phyloP scores from a whole-genome alignment of 768 basidiomycete genomes.

The Auricularia sp. region DNA sequence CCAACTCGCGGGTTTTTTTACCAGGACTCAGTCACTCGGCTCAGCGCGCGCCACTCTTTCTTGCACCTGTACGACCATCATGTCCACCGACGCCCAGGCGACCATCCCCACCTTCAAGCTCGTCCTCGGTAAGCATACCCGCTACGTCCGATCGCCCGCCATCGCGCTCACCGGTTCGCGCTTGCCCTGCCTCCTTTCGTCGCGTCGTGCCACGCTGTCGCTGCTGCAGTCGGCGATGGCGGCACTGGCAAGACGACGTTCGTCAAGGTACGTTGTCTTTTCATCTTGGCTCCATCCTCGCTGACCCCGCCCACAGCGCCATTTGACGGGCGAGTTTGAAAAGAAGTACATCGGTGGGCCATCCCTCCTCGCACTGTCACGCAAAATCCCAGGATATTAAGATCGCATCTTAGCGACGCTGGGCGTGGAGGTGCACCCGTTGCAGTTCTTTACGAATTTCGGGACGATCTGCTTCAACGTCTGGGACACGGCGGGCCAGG shows the following conservation, averaged over 20 bases:
- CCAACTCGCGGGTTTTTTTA: no score
- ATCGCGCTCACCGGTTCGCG: constrained; percentile 11
- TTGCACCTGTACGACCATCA: no score
- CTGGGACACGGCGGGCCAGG: constrained; percentile 99
- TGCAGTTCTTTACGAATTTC: constrained; percentile 94
- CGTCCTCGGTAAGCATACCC: constrained; percentile 71
- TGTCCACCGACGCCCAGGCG: not conserved
- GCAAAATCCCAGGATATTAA: constrained; percentile 8
- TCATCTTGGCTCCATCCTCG: constrained; percentile 31
- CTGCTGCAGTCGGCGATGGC: constrained; percentile 74
- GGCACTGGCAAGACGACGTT: constrained; percentile 98
- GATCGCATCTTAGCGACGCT: constrained; percentile 66
- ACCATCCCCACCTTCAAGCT: constrained; percentile 92
- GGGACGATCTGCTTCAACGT: constrained; percentile 99
- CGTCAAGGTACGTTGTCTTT: constrained; percentile 64
- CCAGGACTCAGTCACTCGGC: no score
- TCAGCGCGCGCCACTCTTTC: no score
- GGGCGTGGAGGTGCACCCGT: constrained; percentile 98
- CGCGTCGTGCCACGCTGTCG: constrained; percentile 10
- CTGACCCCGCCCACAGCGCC: constrained; percentile 64
- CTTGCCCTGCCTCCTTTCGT: constrained; percentile 12
- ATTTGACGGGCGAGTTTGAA: constrained; percentile 99
- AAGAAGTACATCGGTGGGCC: constrained; percentile 93
- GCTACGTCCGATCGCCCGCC: constrained; percentile 12
- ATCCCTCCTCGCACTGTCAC: constrained; percentile 17